Conservation (phyloP, 495 filamentous ascomycete genomes). For the Penicillium goetzii region DNA sequence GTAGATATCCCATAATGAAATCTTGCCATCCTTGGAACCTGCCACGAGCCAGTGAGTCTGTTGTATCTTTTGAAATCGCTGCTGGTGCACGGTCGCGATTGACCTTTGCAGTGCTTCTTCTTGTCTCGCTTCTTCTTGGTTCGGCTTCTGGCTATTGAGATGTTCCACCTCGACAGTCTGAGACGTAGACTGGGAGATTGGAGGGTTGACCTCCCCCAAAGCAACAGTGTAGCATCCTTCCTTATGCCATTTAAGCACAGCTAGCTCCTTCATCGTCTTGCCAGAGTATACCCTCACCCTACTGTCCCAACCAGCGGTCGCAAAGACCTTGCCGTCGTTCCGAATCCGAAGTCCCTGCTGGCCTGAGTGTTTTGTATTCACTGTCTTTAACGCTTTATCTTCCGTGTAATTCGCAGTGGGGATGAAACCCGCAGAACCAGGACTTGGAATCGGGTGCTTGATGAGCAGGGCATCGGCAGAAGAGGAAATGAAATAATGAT, state of each 20-base stretch:
- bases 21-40: slow-evolving; percentile 93
- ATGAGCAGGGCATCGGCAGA: slow-evolving; percentile 75
- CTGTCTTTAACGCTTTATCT: slow-evolving; percentile 54
- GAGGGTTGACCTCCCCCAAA: slow-evolving; percentile 60
- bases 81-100: slow-evolving; percentile 59
- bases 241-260: slow-evolving; percentile 94
- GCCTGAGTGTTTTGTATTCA: slow-evolving; percentile 85
- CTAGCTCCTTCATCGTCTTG: slow-evolving; percentile 83
- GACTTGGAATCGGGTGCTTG: slow-evolving; percentile 61
- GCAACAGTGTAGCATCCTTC: slow-evolving; percentile 86
- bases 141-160: background rate
- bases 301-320: slow-evolving; percentile 92
- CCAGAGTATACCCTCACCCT: slow-evolving; percentile 77
- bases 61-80: slow-evolving; percentile 65
- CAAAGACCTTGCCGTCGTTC: slow-evolving; percentile 80
- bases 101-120: slow-evolving; percentile 20
- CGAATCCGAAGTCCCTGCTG: slow-evolving; percentile 83
- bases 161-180: background rate
- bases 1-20: slow-evolving; percentile 95
- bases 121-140: background rate
- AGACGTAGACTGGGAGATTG: background rate
- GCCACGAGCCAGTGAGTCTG: slow-evolving; percentile 85
- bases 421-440: slow-evolving; percentile 15
- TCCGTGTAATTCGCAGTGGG: slow-evolving; percentile 26
- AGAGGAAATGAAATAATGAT: slow-evolving; percentile 74